These are phyloP conservation scores for Neopestalotiopsis clavispora DNA, from an alignment of 2,329 filamentous ascomycete species.

Conservation along the genomic window DNA sequence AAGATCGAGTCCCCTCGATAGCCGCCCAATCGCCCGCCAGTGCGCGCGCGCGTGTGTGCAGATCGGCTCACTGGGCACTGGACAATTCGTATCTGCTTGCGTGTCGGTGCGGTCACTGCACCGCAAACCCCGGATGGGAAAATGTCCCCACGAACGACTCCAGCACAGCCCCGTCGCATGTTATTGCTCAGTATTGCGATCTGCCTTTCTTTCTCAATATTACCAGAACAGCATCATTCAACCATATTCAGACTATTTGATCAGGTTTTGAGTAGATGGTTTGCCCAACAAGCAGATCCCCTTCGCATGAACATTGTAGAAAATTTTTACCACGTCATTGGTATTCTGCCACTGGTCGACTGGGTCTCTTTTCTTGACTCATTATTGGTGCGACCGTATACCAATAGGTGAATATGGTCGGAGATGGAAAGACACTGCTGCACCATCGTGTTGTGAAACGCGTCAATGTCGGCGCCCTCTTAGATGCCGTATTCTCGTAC, in stretches of 20 bases:
- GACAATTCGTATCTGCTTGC: background rate
- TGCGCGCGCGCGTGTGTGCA: too few species aligned
- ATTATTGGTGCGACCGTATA: background rate
- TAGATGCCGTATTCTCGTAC: background rate
- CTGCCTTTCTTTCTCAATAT: background rate
- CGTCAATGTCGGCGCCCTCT: background rate
- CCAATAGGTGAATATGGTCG: background rate
- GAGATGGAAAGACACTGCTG: too few species aligned
- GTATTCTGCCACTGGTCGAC: background rate
- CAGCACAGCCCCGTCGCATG: constrained; percentile 8
- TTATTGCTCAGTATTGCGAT: background rate
- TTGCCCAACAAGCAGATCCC: background rate
- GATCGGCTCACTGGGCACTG: too few species aligned
- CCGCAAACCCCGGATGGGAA: background rate
- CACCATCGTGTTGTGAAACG: background rate
- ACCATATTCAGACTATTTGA: background rate
- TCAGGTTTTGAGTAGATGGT: background rate
- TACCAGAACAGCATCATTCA: background rate
- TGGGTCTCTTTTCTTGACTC: background rate
- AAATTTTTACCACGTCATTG: background rate
- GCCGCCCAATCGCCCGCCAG: too few species aligned
- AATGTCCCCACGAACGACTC: background rate
- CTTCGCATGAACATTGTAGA: background rate
- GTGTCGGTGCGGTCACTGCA: background rate
- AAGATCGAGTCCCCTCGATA: too few species aligned